phyloP scores from a whole-genome alignment of 2,329 filamentous ascomycete species.

The Incumbomyces lentus region DNA sequence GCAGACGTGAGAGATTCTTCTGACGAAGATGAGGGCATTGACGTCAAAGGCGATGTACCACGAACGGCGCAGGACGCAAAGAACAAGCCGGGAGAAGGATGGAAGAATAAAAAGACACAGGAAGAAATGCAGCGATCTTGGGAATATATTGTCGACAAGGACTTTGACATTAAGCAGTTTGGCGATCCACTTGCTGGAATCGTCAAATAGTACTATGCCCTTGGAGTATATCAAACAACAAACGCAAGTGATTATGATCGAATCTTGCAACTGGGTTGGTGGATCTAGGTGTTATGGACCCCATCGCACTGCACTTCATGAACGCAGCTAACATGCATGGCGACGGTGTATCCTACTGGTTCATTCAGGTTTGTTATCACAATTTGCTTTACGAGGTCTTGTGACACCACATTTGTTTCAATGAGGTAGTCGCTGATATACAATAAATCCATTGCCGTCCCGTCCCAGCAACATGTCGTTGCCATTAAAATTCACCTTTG shows the following conservation, averaged over 20 bases:
- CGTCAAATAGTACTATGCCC: background rate
- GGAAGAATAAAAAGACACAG: conserved; percentile 46
- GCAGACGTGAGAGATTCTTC: background rate
- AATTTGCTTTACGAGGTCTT: too few species aligned
- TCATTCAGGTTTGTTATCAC: too few species aligned
- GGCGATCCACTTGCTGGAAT: conserved; percentile 15
- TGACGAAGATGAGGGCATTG: conserved; percentile 6
- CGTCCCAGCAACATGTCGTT: too few species aligned
- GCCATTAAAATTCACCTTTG: background rate
- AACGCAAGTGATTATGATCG: background rate
- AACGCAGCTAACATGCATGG: background rate
- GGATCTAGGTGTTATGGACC: too few species aligned
- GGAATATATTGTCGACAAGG: conserved; percentile 42
- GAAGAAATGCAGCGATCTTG: conserved; percentile 45
- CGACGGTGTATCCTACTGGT: background rate
- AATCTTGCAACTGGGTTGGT: too few species aligned
- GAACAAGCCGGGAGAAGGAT: conserved; percentile 40
- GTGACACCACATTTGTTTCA: too few species aligned
- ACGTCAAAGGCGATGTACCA: background rate
- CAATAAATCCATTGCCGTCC: too few species aligned
- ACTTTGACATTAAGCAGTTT: conserved; percentile 33
- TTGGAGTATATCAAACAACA: background rate
- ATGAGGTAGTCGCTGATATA: too few species aligned
- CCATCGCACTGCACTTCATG: background rate
- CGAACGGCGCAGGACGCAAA: conserved; percentile 12